These are phyloP conservation scores for Diophrys appendiculata DNA, from an alignment of 73 alveolate species.

Conservation along the genomic window DNA sequence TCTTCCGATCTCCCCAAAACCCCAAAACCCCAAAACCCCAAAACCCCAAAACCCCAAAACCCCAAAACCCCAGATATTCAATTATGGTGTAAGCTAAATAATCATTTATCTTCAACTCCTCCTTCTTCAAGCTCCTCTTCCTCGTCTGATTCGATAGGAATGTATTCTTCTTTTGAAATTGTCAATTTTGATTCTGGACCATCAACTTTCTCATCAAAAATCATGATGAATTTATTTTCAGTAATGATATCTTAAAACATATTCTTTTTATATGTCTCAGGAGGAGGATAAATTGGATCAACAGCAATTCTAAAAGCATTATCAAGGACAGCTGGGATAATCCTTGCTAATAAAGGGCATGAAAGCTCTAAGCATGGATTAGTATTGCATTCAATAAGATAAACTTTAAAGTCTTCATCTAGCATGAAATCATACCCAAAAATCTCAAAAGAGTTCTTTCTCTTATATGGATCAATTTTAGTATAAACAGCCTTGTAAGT, in stretches of 20 bases:
- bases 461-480: slow-evolving; percentile 66
- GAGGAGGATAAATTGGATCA: slow-evolving; percentile 74
- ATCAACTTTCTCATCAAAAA: slow-evolving; percentile 55
- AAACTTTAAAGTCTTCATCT: slow-evolving; percentile 68
- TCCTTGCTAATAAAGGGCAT: slow-evolving; percentile 73
- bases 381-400: slow-evolving; percentile 77
- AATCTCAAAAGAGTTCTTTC: slow-evolving; percentile 76
- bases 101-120: not conserved
- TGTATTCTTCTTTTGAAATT: slow-evolving; percentile 14
- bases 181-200: slow-evolving; percentile 22
- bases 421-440: slow-evolving; percentile 87
- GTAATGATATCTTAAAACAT: slow-evolving; percentile 18
- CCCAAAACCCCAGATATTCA: slow-evolving; percentile 11
- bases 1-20: too few species aligned
- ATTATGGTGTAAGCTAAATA: not conserved
- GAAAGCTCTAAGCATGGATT: slow-evolving; percentile 79
- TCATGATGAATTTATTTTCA: slow-evolving; percentile 43
- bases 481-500: slow-evolving; percentile 68
- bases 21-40: too few species aligned
- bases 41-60: slow-evolving; percentile 28
- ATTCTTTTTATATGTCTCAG: slow-evolving; percentile 3
- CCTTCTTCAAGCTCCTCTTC: slow-evolving; percentile 7
- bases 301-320: slow-evolving; percentile 75
- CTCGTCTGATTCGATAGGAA: not conserved
- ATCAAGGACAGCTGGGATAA: slow-evolving; percentile 81